Base-by-base conservation (phyloP, 2,329 filamentous ascomycete species). In the Penicillium occitanis region DNA sequence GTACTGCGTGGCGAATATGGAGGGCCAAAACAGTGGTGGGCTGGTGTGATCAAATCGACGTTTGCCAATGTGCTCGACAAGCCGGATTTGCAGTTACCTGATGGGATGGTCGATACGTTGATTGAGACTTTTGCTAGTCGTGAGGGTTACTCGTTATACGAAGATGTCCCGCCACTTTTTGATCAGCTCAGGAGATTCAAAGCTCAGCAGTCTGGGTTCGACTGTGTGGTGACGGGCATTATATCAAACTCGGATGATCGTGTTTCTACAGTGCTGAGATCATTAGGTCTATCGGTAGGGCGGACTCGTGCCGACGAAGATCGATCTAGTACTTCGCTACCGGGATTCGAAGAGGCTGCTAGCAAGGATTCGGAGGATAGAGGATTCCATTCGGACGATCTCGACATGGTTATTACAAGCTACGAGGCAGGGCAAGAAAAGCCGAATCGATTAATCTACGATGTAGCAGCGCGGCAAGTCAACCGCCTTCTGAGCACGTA, bases 201-300 rank as follows among this genome's bases (percentile, higher is more conserved):
- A 57, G 37, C 59, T 30, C 11, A 30, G 22, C 58, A 64, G 25
- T 7, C 53, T 17, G 40, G 66, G 17, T 79, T 79, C 63, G 73
- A 78, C n/a, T 70, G 73, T 6, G 67, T 82, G 2, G 40, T 80
- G 25, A 69, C 81, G 0, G 81, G 81, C 0, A 75, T 82, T 5
- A 67, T 83, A 50, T 82, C 81, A 3, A 83, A 83, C 66, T 81
- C 81, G 11, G 81, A 83, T 70, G 80, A 82, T 65, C 74, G 81
- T 2, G 74, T 82, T 22, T 73, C 76, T 3, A 71, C 68, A 11
- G 77, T 82, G 7, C 67, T 83, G 40, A 74, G 73, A 62, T 76
- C 76, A 1, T 65, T 83, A 61, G 79, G 78, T 0, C 51, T 82
- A 10, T 68, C 66, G 2, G 75, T 82, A 42, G 79, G 79, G 3